Conservation (phyloP, 306 rosid genomes). For the Prunus fruticosa region DNA sequence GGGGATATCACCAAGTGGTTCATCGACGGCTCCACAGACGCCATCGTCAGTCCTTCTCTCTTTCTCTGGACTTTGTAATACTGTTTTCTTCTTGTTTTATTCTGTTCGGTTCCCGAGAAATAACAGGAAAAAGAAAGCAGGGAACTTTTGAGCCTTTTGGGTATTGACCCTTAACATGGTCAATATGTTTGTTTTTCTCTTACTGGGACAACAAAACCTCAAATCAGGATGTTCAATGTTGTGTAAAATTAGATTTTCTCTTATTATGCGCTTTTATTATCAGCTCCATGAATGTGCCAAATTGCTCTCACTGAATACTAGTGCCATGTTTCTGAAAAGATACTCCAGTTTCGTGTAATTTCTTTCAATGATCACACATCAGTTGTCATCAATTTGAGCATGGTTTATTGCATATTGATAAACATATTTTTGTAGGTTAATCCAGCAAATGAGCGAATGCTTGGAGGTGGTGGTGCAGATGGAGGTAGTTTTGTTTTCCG, state of each 20-base stretch:
- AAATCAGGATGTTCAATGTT: not conserved
- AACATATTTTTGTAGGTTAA: conserved; percentile 49
- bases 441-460: conserved; percentile 92
- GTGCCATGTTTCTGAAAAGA: not conserved
- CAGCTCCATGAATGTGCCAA: not conserved
- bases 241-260: not conserved
- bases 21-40: conserved; percentile 70
- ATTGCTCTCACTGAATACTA: not conserved
- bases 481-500: conserved; percentile 55
- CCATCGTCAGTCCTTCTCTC: conserved; percentile 52
- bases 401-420: not conserved
- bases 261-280: not conserved
- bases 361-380: not conserved
- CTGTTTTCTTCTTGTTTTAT: not conserved
- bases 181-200: not conserved
- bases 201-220: not conserved
- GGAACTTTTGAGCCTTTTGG: not conserved
- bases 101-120: conserved; percentile 7
- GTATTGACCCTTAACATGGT: not conserved
- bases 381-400: not conserved
- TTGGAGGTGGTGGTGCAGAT: conserved; percentile 93
- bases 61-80: not conserved
- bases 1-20: conserved; percentile 93
- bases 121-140: not conserved
- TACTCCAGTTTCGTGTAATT: not conserved